Percentiles rank a stretch among this genome's conserved stretches.
Conservation (phyloP, 345 rosid species). For the Jatropha curcas region DNA sequence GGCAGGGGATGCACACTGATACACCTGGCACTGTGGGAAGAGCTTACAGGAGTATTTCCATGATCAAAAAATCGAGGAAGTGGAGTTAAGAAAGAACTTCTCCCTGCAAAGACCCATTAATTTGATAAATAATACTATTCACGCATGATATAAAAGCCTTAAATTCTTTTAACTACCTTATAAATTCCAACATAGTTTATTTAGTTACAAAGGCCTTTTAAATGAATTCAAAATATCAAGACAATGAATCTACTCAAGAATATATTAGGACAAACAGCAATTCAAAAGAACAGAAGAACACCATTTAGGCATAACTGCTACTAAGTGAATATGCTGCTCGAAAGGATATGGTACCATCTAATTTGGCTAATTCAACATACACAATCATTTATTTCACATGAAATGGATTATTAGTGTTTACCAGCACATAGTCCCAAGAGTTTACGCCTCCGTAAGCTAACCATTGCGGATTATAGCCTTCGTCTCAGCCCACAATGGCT, state of each 20-base stretch:
- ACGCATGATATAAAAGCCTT: conserved; percentile 9
- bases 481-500: conserved; percentile 21
- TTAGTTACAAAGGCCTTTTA: not conserved
- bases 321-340: not conserved
- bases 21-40: conserved; percentile 38
- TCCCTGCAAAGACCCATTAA: conserved; percentile 41
- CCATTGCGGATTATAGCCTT: conserved; percentile 50
- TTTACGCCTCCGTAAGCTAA: conserved; percentile 88
- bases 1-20: conserved; percentile 56
- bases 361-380: conserved; percentile 1
- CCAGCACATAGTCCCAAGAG: conserved; percentile 91
- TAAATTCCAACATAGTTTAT: too few species aligned
- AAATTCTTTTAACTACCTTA: too few species aligned
- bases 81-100: conserved; percentile 57
- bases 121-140: conserved; percentile 15
- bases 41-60: conserved; percentile 37
- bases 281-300: not conserved
- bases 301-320: not conserved
- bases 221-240: not conserved
- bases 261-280: not conserved
- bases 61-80: conserved; percentile 48
- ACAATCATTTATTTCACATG: conserved; percentile 13
- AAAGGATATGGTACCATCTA: not conserved
- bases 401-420: conserved; percentile 34
- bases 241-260: not conserved